Conservation (phyloP, 306 rosid species). For the Dalbergia cochinchinensis region DNA sequence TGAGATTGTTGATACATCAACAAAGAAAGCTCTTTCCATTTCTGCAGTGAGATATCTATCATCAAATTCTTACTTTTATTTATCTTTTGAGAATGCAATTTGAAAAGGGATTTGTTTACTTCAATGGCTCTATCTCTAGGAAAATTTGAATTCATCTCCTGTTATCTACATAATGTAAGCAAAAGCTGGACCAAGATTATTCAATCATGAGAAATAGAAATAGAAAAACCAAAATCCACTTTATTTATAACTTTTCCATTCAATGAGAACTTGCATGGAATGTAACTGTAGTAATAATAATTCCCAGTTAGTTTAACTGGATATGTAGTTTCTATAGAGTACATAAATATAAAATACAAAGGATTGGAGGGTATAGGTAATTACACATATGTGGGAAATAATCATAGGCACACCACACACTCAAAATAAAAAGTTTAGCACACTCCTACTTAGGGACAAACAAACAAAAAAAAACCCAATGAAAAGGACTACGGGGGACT, state of each 20-base stretch:
- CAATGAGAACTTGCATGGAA: slow-evolving; percentile 15
- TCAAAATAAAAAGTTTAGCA: slow-evolving; percentile 25
- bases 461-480: slow-evolving; percentile 20
- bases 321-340: neutral
- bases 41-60: neutral
- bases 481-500: slow-evolving; percentile 27
- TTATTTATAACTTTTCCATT: slow-evolving; percentile 5
- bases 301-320: neutral
- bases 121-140: no score
- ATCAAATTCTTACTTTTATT: neutral
- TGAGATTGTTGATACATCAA: neutral
- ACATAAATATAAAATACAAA: neutral
- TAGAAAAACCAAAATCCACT: neutral
- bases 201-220: neutral
- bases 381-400: slow-evolving; percentile 36
- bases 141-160: neutral
- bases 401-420: slow-evolving; percentile 10
- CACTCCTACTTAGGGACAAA: slow-evolving; percentile 46
- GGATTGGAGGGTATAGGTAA: neutral
- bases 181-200: neutral
- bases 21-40: neutral
- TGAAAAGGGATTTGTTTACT: no score
- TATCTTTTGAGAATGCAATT: neutral
- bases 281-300: slow-evolving; percentile 5
- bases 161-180: neutral